Percentiles rank a stretch among this genome's conserved stretches.
Conservation (phyloP, 2,329 filamentous ascomycete genomes). For the Fusarium praegraminearum region DNA sequence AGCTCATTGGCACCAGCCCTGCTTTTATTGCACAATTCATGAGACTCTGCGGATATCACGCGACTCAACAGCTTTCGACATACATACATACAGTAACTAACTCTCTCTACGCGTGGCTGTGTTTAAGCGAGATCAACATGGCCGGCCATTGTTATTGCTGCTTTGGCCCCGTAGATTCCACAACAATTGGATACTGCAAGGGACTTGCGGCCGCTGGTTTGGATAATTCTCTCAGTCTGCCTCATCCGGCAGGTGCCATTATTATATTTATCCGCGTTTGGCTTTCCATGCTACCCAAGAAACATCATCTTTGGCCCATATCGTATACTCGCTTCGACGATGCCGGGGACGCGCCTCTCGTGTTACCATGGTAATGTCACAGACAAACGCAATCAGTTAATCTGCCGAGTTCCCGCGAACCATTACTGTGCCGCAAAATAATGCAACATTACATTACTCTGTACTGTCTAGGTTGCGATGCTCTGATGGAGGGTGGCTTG, state of each 20-base stretch:
- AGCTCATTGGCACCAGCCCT: neutral
- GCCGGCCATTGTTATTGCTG: rapidly evolving
- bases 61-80: neutral
- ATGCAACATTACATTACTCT: neutral
- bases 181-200: neutral
- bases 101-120: neutral
- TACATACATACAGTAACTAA: neutral
- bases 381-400: too few relatives aligned
- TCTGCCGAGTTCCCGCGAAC: neutral
- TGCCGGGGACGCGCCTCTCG: neutral
- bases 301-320: neutral
- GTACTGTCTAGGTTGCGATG: too few relatives aligned
- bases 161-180: neutral
- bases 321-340: neutral
- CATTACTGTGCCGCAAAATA: neutral
- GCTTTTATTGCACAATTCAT: neutral
- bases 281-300: neutral
- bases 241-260: neutral
- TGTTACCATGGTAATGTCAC: neutral
- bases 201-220: neutral
- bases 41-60: neutral
- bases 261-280: neutral
- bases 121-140: neutral
- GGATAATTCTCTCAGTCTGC: too few relatives aligned
- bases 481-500: too few relatives aligned